Conservation (phyloP, 108 stramenopile species). For the Cylindrotheca fusiformis region DNA sequence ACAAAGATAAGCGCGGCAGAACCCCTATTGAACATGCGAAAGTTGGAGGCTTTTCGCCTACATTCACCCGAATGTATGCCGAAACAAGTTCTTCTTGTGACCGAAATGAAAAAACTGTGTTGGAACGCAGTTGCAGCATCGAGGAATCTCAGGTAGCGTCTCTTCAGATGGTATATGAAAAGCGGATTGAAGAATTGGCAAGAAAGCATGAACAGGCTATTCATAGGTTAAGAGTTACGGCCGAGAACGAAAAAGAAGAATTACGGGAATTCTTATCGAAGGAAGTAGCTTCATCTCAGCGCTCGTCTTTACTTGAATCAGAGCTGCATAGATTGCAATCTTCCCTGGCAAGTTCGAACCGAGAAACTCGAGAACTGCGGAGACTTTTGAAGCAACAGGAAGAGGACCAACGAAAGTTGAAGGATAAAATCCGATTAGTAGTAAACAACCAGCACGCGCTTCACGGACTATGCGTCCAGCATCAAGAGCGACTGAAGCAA, state of each 20-base stretch:
- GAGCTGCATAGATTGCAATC: conserved; percentile 52
- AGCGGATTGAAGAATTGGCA: conserved; percentile 7
- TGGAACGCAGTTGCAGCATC: not conserved
- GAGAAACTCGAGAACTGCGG: conserved; percentile 18
- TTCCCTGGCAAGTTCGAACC: conserved; percentile 14
- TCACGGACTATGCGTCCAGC: conserved; percentile 25
- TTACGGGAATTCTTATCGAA: conserved; percentile 22
- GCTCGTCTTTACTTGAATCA: conserved; percentile 72
- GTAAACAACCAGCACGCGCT: conserved; percentile 33
- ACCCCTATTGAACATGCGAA: conserved; percentile 42
- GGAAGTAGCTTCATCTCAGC: conserved; percentile 38
- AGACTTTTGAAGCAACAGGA: conserved; percentile 17
- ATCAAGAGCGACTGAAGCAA: conserved; percentile 40
- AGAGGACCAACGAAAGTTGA: conserved; percentile 7
- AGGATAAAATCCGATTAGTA: conserved; percentile 21
- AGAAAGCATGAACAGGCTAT: conserved; percentile 36
- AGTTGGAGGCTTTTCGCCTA: conserved; percentile 27
- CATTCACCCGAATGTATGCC: conserved; percentile 37
- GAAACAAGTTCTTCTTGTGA: conserved; percentile 23
- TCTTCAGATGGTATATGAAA: conserved; percentile 15
- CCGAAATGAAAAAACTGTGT: no score
- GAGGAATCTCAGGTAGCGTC: conserved; percentile 5
- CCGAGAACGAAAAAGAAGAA: conserved; percentile 29
- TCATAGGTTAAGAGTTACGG: conserved; percentile 2
- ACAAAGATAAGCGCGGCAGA: conserved; percentile 50